Evolutionary conservation across 2,329 filamentous ascomycete genomes (phyloP), one percentile per base, ranked within the genome.

Genomic region (Lecanosticta acicola): DNA sequence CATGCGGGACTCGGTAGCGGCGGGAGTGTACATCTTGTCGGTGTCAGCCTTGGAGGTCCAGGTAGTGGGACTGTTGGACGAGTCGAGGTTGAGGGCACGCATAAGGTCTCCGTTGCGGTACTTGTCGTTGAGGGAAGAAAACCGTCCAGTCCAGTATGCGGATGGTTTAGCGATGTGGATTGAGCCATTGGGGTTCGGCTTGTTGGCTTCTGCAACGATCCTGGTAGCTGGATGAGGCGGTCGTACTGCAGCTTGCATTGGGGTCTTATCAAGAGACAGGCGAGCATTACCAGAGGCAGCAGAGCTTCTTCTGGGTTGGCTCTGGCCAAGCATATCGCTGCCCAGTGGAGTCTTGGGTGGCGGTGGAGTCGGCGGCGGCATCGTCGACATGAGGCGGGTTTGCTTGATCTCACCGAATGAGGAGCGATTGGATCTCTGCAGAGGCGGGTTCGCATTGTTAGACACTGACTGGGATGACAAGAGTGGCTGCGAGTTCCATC

Each of bases 81-180:
- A 77, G 0, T 20, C 70, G 69, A 5, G 78, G 72, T 46, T 73
- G 58, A 46, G 46, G 3, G 57, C 66, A 5, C 54, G 50, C 0
- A 58, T 49, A 3, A 59, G 46, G 17, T 74, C 59, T 52, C 76
- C 72, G 47, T 66, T 71, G 43, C 68, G 69, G 51, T 75, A 71
- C n/a, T 70, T 72, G 62, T 84, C 80, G 41, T 76, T 70, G 0
- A 83, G 63, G 2, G 77, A 66, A 41, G 73, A 66, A 58, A 83
- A 82, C 32, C 81, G 77, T 14, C 81, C 81, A 9, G 72, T 68
- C 81, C 81, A 85, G 61, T 81, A 84, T 2, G 69, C 62, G 1
- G 72, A 70, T 4, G 71, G 64, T 55, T 68, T 57, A 8, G 57
- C 48, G 13, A 26, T 50, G 39, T 33, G 37, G 37, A 63, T 43